Percentiles rank a stretch among this genome's conserved stretches.
phyloP scores from a whole-genome alignment of 75 land plant genomes.

The Sequoia sempervirens region DNA sequence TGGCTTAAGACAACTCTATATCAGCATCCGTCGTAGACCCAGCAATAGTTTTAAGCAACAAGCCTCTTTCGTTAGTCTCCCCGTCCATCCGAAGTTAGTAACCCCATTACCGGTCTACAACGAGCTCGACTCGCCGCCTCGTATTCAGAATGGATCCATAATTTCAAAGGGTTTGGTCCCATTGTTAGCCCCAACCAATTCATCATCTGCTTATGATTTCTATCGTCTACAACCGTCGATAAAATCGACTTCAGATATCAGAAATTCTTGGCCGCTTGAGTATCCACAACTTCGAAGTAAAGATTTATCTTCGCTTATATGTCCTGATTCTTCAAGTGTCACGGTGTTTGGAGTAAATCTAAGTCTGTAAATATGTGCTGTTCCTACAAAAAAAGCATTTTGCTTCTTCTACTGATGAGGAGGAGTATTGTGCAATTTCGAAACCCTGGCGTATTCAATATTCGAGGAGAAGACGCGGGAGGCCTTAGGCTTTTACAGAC shows the following conservation, averaged over 20 bases:
- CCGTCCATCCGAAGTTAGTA: too few relatives aligned
- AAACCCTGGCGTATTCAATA: too few relatives aligned
- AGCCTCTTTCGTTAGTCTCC: neutral
- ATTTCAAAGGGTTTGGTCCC: neutral
- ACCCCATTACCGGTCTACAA: too few relatives aligned
- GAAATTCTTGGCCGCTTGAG: neutral
- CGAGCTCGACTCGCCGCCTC: neutral
- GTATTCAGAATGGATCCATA: too few relatives aligned
- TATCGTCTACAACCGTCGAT: neutral
- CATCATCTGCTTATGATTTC: neutral
- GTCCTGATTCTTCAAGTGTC: neutral
- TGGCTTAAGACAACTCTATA: neutral
- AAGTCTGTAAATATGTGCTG: too few relatives aligned
- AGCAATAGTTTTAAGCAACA: neutral
- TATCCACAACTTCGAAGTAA: neutral
- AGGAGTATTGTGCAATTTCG: neutral
- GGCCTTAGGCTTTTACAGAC: constrained; percentile 20
- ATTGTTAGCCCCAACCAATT: neutral
- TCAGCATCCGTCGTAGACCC: neutral
- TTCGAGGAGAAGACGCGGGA: neutral
- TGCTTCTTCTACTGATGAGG: neutral
- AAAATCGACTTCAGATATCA: neutral
- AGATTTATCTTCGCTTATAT: too few relatives aligned
- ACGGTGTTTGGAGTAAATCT: neutral
- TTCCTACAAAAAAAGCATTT: neutral